phyloP scores from a whole-genome alignment of 345 rosid species.

The Zanthoxylum bungeanum region DNA sequence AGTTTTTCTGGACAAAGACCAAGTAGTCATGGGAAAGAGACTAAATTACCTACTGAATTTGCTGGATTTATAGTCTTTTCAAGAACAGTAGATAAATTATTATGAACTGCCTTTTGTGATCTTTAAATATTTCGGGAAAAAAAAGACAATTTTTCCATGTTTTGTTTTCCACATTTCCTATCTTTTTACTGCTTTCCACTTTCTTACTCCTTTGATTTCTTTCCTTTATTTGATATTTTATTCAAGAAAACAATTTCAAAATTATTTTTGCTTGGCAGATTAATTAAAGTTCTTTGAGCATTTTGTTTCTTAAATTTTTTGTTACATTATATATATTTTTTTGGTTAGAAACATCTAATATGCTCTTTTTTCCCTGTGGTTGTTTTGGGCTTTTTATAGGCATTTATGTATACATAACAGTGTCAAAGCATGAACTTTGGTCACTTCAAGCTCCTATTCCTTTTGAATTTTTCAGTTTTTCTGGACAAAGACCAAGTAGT shows the following conservation, averaged over 20 bases:
- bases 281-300: neutral
- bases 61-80: no score
- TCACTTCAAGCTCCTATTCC: conserved; percentile 96
- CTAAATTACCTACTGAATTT: conserved; percentile 24
- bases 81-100: no score
- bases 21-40: conserved; percentile 65
- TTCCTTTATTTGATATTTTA: neutral
- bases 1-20: conserved; percentile 92
- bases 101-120: no score
- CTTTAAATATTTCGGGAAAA: no score
- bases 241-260: neutral
- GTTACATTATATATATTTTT: neutral
- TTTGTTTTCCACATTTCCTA: neutral
- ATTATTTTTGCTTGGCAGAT: neutral
- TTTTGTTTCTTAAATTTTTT: neutral
- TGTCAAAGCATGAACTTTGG: conserved; percentile 88
- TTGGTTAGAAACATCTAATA: conserved; percentile 9
- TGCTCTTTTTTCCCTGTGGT: conserved; percentile 21
- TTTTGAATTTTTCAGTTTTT: conserved; percentile 85
- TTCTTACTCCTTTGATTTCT: neutral
- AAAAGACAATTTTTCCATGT: neutral
- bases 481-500: conserved; percentile 89
- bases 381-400: conserved; percentile 13
- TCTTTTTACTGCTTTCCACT: neutral
- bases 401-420: no score